Conservation (phyloP, 305 asterid genomes). For the Caryopteris hybrid region DNA sequence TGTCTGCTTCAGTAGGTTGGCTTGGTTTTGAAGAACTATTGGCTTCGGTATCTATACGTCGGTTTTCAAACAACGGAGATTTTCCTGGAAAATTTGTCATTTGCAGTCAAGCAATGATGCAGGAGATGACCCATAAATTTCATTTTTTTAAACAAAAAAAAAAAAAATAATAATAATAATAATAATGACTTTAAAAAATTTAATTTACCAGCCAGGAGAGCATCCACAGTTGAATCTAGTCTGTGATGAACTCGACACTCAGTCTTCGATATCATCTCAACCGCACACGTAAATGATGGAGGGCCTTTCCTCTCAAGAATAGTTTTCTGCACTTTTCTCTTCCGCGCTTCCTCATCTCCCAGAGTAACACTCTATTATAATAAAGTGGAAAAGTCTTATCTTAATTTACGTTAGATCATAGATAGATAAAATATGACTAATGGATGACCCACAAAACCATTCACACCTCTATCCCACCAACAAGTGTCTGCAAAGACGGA, state of each 20-base stretch:
- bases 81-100: constrained; percentile 50
- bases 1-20: constrained; percentile 27
- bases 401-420: constrained; percentile 8
- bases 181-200: too few relatives aligned
- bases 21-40: constrained; percentile 27
- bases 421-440: not conserved
- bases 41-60: constrained; percentile 49
- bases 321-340: constrained; percentile 96
- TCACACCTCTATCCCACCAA: constrained; percentile 96
- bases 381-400: not conserved
- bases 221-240: constrained; percentile 90
- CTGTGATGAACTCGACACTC: constrained; percentile 91
- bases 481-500: constrained; percentile 88
- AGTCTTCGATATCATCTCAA: constrained; percentile 86
- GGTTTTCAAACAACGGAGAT: constrained; percentile 76
- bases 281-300: constrained; percentile 86
- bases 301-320: constrained; percentile 99
- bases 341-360: constrained; percentile 97
- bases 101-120: constrained; percentile 20
- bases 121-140: not conserved
- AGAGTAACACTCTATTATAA: constrained; percentile 85
- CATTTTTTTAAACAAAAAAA: too few relatives aligned
- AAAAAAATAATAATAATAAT: too few relatives aligned
- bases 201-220: constrained; percentile 70
- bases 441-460: not conserved